Percentiles rank a stretch among this genome's conserved stretches.
Conservation (phyloP, 805 yeast genomes). For the Cephaloascus fragrans region DNA sequence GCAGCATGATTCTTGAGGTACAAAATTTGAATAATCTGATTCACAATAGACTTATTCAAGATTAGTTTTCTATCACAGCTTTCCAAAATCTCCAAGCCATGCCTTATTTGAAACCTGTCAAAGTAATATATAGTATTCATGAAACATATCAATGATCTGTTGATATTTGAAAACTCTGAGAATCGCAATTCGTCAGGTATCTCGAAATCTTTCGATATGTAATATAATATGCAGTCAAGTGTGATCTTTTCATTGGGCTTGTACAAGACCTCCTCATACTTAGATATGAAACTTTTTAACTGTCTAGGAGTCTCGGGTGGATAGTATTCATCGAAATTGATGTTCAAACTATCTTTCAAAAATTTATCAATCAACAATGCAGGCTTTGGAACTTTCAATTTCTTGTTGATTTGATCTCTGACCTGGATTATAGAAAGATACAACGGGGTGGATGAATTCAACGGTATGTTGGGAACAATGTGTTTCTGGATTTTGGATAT, state of each 20-base stretch:
- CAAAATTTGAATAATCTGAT: neutral
- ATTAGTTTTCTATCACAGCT: neutral
- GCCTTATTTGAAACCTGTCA: neutral
- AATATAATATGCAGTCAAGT: neutral
- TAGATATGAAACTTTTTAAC: too few relatives aligned
- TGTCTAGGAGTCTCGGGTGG: neutral
- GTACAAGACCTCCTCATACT: neutral
- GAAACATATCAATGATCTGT: slow-evolving; percentile 4
- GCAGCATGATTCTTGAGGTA: too few relatives aligned
- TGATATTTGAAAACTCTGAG: slow-evolving; percentile 8
- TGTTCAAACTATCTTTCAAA: too few relatives aligned
- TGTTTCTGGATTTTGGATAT: neutral
- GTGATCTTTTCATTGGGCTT: neutral
- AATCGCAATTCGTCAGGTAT: slow-evolving; percentile 4
- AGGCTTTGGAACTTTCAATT: neutral
- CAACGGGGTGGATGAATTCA: neutral
- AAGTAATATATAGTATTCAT: neutral
- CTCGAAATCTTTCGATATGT: neutral
- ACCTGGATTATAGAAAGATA: neutral
- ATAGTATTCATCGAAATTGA: neutral
- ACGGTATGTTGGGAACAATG: neutral
- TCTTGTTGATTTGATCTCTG: neutral
- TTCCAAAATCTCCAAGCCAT: neutral
- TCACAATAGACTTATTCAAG: neutral
- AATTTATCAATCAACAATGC: neutral